A percentile compares a stretch with the other conserved stretches of the same genome.
These are phyloP conservation scores for Alternaria brassicicola DNA, from an alignment of 2,329 filamentous ascomycete genomes.

Conservation along the genomic window DNA sequence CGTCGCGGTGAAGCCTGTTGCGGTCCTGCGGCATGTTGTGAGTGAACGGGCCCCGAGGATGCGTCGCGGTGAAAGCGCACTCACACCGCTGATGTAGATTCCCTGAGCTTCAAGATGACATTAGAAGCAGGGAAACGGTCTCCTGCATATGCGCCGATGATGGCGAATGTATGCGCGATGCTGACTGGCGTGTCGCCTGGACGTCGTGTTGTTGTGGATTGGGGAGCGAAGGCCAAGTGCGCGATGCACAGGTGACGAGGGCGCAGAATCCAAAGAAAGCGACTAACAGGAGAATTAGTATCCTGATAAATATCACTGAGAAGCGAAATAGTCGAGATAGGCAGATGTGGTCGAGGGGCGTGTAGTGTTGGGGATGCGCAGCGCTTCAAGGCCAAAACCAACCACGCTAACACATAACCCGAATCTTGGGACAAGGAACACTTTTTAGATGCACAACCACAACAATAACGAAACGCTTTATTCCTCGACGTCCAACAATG, in stretches of 20 bases:
- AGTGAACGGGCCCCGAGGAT: slow-evolving; percentile 21
- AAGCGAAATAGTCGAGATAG: slow-evolving; percentile 15
- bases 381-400: slow-evolving; percentile 22
- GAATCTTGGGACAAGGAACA: slow-evolving; percentile 22
- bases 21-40: slow-evolving; percentile 25
- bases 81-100: slow-evolving; percentile 30
- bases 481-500: slow-evolving; percentile 13
- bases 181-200: slow-evolving; percentile 19
- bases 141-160: slow-evolving; percentile 31
- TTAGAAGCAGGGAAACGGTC: slow-evolving; percentile 27
- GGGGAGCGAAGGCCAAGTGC: slow-evolving; percentile 17
- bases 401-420: slow-evolving; percentile 18
- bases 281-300: slow-evolving; percentile 16
- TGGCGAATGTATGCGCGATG: slow-evolving; percentile 26
- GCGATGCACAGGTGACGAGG: slow-evolving; percentile 23
- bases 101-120: slow-evolving; percentile 26
- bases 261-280: slow-evolving; percentile 4
- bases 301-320: slow-evolving; percentile 20
- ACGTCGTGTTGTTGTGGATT: slow-evolving; percentile 33
- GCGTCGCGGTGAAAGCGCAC: slow-evolving; percentile 23
- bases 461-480: slow-evolving; percentile 22
- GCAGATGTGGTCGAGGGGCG: slow-evolving; percentile 25
- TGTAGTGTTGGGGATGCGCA: slow-evolving; percentile 29
- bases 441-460: slow-evolving; percentile 22
- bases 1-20: slow-evolving; percentile 30